Conservation (phyloP, 2,329 filamentous ascomycete species). For the Cordyceps fumosorosea region DNA sequence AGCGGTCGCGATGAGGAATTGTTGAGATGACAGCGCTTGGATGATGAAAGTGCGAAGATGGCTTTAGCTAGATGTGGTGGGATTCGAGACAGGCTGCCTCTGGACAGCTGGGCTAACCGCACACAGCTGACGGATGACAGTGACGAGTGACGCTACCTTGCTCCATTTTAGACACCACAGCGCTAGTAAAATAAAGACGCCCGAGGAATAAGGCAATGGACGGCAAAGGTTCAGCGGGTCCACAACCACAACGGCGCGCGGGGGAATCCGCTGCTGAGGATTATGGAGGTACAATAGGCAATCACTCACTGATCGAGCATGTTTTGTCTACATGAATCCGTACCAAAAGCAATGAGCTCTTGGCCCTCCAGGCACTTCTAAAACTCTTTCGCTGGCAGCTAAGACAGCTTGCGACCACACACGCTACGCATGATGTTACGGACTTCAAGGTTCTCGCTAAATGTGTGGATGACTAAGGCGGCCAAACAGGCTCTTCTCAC, state of each 20-base stretch:
- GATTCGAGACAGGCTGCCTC: conserved; percentile 1
- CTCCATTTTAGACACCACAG: not conserved
- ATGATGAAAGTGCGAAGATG: conserved; percentile 7
- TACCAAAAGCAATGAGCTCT: no score
- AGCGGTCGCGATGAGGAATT: conserved; percentile 16
- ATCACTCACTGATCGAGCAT: no score
- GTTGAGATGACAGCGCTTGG: conserved; percentile 1
- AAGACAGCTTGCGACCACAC: not conserved
- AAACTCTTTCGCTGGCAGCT: not conserved
- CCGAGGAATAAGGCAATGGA: not conserved
- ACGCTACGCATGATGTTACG: not conserved
- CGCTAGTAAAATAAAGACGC: not conserved
- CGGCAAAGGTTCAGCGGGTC: not conserved
- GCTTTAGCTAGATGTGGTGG: not conserved
- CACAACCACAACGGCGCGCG: conserved; percentile 6
- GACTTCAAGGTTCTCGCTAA: no score
- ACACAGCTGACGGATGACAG: not conserved
- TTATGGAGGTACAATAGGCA: not conserved
- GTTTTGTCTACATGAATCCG: no score
- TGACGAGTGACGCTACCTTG: conserved; percentile 1
- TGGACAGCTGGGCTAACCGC: not conserved
- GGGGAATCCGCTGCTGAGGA: not conserved
- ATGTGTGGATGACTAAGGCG: no score
- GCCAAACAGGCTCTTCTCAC: no score
- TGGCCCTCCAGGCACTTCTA: not conserved